These are phyloP conservation scores for Suillus subluteus DNA, from an alignment of 768 basidiomycete species.

Conservation along the genomic window DNA sequence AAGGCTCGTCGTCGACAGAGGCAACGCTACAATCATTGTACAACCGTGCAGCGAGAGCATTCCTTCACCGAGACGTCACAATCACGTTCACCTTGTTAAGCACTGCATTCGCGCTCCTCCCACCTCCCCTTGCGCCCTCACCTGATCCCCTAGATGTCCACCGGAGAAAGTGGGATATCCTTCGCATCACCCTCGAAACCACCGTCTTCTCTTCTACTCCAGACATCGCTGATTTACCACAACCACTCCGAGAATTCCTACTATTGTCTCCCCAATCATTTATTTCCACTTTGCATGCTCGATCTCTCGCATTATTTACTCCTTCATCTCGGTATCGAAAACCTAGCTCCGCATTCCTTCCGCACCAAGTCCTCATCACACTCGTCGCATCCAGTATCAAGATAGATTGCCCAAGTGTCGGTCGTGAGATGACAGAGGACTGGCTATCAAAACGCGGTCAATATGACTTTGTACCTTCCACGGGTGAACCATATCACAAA, in stretches of 20 bases:
- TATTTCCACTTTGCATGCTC: slow-evolving; percentile 56
- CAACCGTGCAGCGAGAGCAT: slow-evolving; percentile 76
- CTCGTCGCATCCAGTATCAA: slow-evolving; percentile 74
- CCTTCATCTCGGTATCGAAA: slow-evolving; percentile 46
- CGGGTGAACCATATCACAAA: slow-evolving; percentile 67
- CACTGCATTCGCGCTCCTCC: slow-evolving; percentile 70
- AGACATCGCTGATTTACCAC: slow-evolving; percentile 45
- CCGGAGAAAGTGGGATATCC: slow-evolving; percentile 85
- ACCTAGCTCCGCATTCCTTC: slow-evolving; percentile 59
- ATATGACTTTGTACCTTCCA: slow-evolving; percentile 30
- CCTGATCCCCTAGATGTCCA: slow-evolving; percentile 49
- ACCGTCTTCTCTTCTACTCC: slow-evolving; percentile 66
- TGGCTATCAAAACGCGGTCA: slow-evolving; percentile 70
- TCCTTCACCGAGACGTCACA: slow-evolving; percentile 70
- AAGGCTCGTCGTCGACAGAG: slow-evolving; percentile 35
- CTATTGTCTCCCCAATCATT: slow-evolving; percentile 63
- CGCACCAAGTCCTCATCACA: slow-evolving; percentile 69
- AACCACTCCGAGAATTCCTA: slow-evolving; percentile 53
- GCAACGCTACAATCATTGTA: slow-evolving; percentile 73
- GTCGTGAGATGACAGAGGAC: slow-evolving; percentile 73
- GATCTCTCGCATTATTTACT: slow-evolving; percentile 71
- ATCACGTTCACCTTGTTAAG: slow-evolving; percentile 67
- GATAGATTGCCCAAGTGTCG: slow-evolving; percentile 60
- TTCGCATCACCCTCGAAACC: slow-evolving; percentile 81
- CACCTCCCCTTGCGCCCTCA: slow-evolving; percentile 36